A percentile compares a stretch with the other conserved stretches of the same genome.
Conservation (phyloP, 169 alveolate genomes). For the Plasmodium ovale region DNA sequence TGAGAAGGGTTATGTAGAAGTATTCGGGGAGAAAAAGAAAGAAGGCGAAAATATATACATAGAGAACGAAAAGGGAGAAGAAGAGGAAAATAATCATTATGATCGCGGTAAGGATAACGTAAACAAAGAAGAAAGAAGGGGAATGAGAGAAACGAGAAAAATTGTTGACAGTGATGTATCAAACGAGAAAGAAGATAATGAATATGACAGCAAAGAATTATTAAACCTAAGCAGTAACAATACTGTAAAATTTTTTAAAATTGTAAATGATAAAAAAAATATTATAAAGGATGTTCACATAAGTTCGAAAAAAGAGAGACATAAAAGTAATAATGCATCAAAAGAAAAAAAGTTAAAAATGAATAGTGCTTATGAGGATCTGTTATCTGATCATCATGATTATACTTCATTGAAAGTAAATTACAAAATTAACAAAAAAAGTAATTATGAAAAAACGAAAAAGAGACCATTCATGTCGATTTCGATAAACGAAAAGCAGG, state of each 20-base stretch:
- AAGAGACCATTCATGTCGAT: constrained; percentile 21
- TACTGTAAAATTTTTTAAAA: constrained; percentile 34
- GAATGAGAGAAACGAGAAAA: not conserved
- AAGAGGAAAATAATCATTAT: not conserved
- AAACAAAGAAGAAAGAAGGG: constrained; percentile 14
- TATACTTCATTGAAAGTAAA: constrained; percentile 53
- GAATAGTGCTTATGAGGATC: constrained; percentile 35
- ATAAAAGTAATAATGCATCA: not conserved
- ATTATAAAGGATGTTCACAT: constrained; percentile 4
- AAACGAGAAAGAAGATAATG: not conserved
- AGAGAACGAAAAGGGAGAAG: not conserved
- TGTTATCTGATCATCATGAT: constrained; percentile 41
- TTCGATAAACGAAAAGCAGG: constrained; percentile 22
- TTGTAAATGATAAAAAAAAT: constrained; percentile 1
- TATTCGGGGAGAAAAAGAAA: constrained; percentile 2
- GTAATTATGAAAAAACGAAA: constrained; percentile 54
- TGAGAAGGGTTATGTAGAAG: not conserved
- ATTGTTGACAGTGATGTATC: not conserved
- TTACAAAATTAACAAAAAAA: constrained; percentile 72
- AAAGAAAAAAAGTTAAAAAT: constrained; percentile 44
- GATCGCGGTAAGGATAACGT: not conserved
- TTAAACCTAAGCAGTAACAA: constrained; percentile 16
- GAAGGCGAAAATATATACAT: not conserved
- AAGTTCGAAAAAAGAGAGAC: not conserved
- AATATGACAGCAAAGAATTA: not conserved